phyloP scores from a whole-genome alignment of 768 basidiomycete genomes.

The Mycena haematopus region DNA sequence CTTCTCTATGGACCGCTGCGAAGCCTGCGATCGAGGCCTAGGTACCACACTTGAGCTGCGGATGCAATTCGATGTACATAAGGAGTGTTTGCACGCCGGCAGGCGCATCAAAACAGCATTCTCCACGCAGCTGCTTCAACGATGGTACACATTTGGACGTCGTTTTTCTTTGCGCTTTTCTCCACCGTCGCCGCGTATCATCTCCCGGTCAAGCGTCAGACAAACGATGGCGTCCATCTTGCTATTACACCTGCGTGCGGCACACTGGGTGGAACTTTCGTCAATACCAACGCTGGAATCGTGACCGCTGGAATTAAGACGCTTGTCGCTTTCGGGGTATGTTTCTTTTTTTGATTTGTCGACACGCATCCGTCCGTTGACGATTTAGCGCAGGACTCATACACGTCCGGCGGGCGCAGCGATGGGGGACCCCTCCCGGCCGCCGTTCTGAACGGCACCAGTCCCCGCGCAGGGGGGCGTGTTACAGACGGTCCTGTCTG shows the following conservation, averaged over 20 bases:
- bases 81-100: no score
- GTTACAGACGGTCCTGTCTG: constrained; percentile 60
- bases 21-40: no score
- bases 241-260: constrained; percentile 55
- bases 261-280: constrained; percentile 42
- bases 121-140: no score
- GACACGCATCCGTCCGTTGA: no score
- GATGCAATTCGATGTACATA: no score
- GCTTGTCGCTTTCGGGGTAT: constrained; percentile 59
- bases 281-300: constrained; percentile 59
- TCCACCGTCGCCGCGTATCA: no score
- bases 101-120: no score
- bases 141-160: no score
- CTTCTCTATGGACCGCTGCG: no score
- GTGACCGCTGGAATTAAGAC: constrained; percentile 44
- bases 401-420: constrained; percentile 56
- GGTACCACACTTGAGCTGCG: no score
- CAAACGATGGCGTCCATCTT: constrained; percentile 47
- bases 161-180: no score
- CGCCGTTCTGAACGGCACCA: constrained; percentile 49
- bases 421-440: constrained; percentile 55
- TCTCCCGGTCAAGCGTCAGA: no score
- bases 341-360: constrained; percentile 20
- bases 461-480: constrained; percentile 53
- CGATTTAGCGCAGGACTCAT: constrained; percentile 51